Conservation (phyloP, 345 rosid species). For the Boechera retrofracta region DNA sequence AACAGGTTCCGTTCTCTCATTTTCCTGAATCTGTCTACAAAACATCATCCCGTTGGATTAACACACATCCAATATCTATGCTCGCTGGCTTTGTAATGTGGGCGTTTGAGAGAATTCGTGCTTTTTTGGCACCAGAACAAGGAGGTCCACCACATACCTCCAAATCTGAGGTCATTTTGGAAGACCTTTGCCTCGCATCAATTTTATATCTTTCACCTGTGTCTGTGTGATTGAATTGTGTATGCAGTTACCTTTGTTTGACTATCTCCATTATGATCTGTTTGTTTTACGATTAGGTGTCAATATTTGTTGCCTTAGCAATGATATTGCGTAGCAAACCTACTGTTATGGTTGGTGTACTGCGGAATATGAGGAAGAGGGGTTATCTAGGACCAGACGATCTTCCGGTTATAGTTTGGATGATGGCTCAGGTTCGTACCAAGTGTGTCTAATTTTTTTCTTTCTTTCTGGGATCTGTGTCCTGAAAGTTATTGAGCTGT, state of each 20-base stretch:
- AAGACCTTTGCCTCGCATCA: background rate
- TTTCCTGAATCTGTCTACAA: background rate
- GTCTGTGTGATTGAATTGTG: background rate
- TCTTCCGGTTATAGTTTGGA: background rate
- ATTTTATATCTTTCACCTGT: background rate
- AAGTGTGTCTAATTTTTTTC: background rate
- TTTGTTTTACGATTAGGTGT: background rate
- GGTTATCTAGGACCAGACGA: background rate
- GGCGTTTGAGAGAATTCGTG: background rate
- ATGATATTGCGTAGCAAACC: background rate
- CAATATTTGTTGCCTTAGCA: background rate
- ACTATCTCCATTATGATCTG: background rate
- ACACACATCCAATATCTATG: background rate
- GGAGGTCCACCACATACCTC: background rate
- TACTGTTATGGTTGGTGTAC: background rate
- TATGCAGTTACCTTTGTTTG: background rate
- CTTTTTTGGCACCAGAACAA: background rate
- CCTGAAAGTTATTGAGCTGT: constrained; percentile 19
- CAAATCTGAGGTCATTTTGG: background rate
- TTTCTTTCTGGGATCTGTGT: background rate
- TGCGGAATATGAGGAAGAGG: background rate
- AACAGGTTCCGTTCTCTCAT: background rate
- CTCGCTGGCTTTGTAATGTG: background rate
- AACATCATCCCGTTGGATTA: background rate
- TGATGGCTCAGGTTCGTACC: background rate